Conservation (phyloP, 257 asterid species). For the Ehretia macrophylla region DNA sequence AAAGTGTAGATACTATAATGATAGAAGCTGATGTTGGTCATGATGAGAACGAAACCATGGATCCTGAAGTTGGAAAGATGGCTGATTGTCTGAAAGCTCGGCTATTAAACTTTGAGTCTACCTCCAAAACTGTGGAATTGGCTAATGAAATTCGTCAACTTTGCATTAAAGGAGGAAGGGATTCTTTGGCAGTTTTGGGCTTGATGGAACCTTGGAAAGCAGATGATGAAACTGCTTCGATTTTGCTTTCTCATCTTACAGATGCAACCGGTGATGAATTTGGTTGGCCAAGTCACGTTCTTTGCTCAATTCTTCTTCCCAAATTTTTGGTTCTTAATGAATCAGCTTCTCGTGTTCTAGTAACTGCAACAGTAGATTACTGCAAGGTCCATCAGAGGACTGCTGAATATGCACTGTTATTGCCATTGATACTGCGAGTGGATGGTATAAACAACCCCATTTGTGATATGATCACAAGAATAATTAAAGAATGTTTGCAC, state of each 20-base stretch:
- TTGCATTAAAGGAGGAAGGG: slow-evolving; percentile 24
- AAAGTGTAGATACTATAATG: slow-evolving; percentile 33
- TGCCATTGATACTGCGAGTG: slow-evolving; percentile 44
- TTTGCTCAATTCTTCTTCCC: slow-evolving; percentile 69
- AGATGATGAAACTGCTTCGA: slow-evolving; percentile 61
- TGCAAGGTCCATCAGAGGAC: slow-evolving; percentile 65
- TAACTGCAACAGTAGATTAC: slow-evolving; percentile 41
- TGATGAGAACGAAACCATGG: slow-evolving; percentile 25
- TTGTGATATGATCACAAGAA: slow-evolving; percentile 52
- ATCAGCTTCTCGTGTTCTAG: slow-evolving; percentile 52
- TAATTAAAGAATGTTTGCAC: slow-evolving; percentile 61
- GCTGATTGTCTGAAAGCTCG: slow-evolving; percentile 32
- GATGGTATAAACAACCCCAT: slow-evolving; percentile 57
- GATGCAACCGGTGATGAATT: slow-evolving; percentile 34
- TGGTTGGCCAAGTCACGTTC: slow-evolving; percentile 56
- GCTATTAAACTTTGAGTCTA: slow-evolving; percentile 32
- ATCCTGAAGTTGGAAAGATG: slow-evolving; percentile 29
- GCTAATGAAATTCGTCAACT: slow-evolving; percentile 43
- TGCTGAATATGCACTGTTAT: slow-evolving; percentile 57
- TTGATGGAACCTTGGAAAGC: slow-evolving; percentile 64
- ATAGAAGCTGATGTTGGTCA: slow-evolving; percentile 24
- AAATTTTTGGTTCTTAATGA: slow-evolving; percentile 44
- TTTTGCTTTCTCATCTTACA: slow-evolving; percentile 43
- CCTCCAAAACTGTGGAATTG: slow-evolving; percentile 36
- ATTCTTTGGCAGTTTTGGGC: slow-evolving; percentile 36